A percentile compares a stretch with the other conserved stretches of the same genome.
Conservation (phyloP, 2,329 filamentous ascomycete genomes). For the Fusarium irregulare region DNA sequence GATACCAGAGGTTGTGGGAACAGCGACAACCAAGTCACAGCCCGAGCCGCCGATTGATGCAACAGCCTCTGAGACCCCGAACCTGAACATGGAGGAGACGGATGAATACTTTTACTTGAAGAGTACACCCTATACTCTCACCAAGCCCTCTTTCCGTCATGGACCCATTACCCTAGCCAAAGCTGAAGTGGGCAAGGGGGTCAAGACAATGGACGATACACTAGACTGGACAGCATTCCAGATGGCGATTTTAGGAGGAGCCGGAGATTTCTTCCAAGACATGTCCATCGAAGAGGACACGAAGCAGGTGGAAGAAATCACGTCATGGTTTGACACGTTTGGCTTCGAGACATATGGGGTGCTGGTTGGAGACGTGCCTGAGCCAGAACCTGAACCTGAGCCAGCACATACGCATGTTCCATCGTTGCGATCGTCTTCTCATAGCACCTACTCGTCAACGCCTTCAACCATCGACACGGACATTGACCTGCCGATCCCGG, state of each 20-base stretch:
- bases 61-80: constrained; percentile 1
- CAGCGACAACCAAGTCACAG: constrained; percentile 15
- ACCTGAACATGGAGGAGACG: constrained; percentile 48
- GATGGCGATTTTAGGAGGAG: constrained; percentile 70
- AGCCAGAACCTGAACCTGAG: constrained; percentile 3
- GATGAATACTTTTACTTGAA: constrained; percentile 62
- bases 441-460: constrained; percentile 44
- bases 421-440: constrained; percentile 38
- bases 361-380: constrained; percentile 48
- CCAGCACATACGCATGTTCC: constrained; percentile 5
- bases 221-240: constrained; percentile 74
- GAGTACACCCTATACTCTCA: constrained; percentile 62
- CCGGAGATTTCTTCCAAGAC: constrained; percentile 63
- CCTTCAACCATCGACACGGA: constrained; percentile 49
- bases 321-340: constrained; percentile 64
- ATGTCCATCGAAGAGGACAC: constrained; percentile 58
- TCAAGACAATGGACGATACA: constrained; percentile 58
- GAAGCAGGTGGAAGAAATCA: constrained; percentile 57
- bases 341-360: constrained; percentile 58
- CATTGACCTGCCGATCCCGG: constrained; percentile 54
- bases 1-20: constrained; percentile 41
- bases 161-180: constrained; percentile 66
- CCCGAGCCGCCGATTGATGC: constrained; percentile 10
- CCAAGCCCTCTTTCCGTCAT: constrained; percentile 63
- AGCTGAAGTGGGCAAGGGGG: constrained; percentile 54